Evolutionary conservation across 352 stramenopile genomes (phyloP).

Genomic region (Phytophthora megakarya): DNA sequence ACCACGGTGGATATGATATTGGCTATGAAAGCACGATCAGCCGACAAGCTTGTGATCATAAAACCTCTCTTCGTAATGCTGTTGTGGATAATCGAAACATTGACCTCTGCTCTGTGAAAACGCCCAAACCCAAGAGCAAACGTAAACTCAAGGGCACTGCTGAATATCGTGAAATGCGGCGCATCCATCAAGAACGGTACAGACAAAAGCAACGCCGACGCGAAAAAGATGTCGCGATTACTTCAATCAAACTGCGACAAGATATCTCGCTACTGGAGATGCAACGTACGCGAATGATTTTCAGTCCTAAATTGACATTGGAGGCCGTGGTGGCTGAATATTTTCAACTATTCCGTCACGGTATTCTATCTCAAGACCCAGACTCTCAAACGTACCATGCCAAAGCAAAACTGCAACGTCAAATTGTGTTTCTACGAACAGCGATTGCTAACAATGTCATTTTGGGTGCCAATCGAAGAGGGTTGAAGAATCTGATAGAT

Average conservation of each 20-base stretch:
- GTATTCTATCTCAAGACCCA: background rate
- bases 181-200: background rate
- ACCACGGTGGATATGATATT: background rate
- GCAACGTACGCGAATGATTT: background rate
- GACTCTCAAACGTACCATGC: background rate
- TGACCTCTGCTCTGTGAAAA: background rate
- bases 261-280: background rate
- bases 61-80: background rate
- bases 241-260: background rate
- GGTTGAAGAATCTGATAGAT: background rate
- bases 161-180: background rate
- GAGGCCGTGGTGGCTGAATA: background rate
- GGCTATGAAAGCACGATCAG: background rate
- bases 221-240: background rate
- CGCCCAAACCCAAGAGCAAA: background rate
- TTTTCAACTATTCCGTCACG: background rate
- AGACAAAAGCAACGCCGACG: background rate
- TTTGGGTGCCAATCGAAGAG: background rate
- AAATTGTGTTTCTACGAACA: background rate
- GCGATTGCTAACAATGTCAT: background rate
- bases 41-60: too few relatives aligned
- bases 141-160: background rate
- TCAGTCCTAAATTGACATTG: background rate
- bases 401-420: background rate
- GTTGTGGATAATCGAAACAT: background rate